Base-by-base conservation (phyloP, 345 rosid species). In the Aquilaria sinensis region DNA sequence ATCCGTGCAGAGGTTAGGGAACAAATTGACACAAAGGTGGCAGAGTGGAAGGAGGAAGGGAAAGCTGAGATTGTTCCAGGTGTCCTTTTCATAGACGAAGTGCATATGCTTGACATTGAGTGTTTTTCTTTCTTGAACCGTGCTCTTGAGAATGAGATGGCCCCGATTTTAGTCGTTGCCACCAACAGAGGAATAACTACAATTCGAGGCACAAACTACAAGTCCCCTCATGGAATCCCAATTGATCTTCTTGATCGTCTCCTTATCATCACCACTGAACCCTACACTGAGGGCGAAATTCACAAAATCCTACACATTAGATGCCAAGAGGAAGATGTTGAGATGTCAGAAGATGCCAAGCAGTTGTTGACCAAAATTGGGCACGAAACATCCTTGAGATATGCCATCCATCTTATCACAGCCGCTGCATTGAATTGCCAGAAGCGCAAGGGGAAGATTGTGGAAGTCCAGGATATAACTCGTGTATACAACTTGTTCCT, bases 41-140 rank as follows among this genome's bases (percentile, higher is more conserved):
- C 96, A 5, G 98, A 93, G 78, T 94, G 97, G 99, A 86, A 92
- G 72, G 99, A 90, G 75, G 99, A 90, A 80, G 99, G 97, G 8
- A 94, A 94, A 70, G 99, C 99, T 0, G 97, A 90, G 71, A 86
- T 88, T 53, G 97, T 94, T 33, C 99, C 99, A 0, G 97, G 97
- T 56, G 99, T 94, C 47, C 90, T 90, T 66, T 94, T 94, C 81
- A 94, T 94, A 6, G 97, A 94, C 55, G 99, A 94, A 67, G 96
- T 90, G 30, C 99, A 94, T 83, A 90, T 90, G 97, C 96, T 94
- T 51, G 99, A 94, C 60, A 89, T 94, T 0, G 99, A 94, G 80
- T 94, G 99, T 77, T 94, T 94, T 87, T 94, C 99, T 14, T 93
- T 93, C 85, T 81, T 90, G 34, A 90, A 93, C 74, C 87, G 98